Conservation (phyloP, 352 stramenopile genomes). For the Pythium brachiatum region DNA sequence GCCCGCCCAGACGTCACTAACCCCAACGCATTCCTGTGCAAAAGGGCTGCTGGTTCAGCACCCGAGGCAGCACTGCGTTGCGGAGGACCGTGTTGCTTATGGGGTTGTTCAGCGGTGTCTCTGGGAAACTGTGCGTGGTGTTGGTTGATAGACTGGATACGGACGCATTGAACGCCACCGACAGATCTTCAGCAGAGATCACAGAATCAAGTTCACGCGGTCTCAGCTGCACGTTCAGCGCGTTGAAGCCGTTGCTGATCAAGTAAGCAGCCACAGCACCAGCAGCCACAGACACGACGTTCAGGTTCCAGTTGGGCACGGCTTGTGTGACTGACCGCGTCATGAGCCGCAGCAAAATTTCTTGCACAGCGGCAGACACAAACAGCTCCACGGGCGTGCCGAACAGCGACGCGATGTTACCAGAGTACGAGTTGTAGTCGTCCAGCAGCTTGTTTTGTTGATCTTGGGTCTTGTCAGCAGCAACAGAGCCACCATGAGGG, state of each 20-base stretch:
- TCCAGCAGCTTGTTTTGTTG: neutral
- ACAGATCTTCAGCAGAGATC: neutral
- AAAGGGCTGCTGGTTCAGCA: neutral
- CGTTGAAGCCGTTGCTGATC: neutral
- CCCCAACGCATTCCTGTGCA: no score
- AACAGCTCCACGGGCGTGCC: neutral
- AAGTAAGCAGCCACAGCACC: neutral
- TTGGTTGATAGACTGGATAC: neutral
- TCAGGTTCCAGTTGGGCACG: neutral
- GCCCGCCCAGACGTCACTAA: no score
- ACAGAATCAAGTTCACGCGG: neutral
- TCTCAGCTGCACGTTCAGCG: neutral
- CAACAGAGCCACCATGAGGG: neutral
- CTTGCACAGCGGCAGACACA: neutral
- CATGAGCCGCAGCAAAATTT: neutral
- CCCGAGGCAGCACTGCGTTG: neutral
- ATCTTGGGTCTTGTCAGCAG: neutral
- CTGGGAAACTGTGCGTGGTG: neutral
- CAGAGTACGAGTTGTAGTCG: neutral
- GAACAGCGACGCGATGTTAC: neutral
- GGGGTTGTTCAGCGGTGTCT: slow-evolving; percentile 1
- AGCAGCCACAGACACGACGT: neutral
- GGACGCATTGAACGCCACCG: neutral
- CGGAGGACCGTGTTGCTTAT: slow-evolving; percentile 10
- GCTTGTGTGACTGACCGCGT: neutral